Conservation (phyloP, 2,329 filamentous ascomycete genomes). For the Ilyonectria mors-panacis region DNA sequence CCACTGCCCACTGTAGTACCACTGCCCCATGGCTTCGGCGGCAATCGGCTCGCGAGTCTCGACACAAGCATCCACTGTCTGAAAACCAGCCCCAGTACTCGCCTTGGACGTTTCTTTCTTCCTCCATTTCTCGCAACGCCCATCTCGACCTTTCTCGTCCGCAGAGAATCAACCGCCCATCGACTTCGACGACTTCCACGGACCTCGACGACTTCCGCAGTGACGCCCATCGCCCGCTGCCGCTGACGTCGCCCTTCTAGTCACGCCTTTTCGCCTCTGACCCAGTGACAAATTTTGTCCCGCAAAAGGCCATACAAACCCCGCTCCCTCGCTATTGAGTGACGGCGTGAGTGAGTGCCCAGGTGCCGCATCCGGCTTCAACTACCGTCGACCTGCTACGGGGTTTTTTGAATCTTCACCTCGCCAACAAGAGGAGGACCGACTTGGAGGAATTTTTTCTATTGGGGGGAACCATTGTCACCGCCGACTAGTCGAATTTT, state of each 20-base stretch:
- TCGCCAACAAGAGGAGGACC: slow-evolving; percentile 29
- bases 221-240: slow-evolving; percentile 21
- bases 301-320: slow-evolving; percentile 43
- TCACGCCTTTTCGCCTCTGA: slow-evolving; percentile 12
- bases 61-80: slow-evolving; percentile 43
- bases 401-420: slow-evolving; percentile 11
- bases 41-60: slow-evolving; percentile 43
- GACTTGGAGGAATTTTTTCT: slow-evolving; percentile 4
- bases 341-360: slow-evolving; percentile 20
- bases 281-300: slow-evolving; percentile 42
- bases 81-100: slow-evolving; percentile 43
- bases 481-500: slow-evolving; percentile 6
- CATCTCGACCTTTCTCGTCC: slow-evolving; percentile 27
- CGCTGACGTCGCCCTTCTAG: slow-evolving; percentile 31
- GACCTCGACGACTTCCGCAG: slow-evolving; percentile 18
- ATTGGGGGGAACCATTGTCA: slow-evolving; percentile 11
- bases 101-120: slow-evolving; percentile 40
- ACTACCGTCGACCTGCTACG: slow-evolving; percentile 28
- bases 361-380: slow-evolving; percentile 26
- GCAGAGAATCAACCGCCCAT: slow-evolving; percentile 26
- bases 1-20: slow-evolving; percentile 28
- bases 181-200: slow-evolving; percentile 26
- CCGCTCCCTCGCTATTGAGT: slow-evolving; percentile 37
- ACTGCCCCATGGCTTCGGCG: slow-evolving; percentile 46
- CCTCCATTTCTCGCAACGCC: slow-evolving; percentile 44